These are phyloP conservation scores for Claviceps pusilla DNA, from an alignment of 2,329 filamentous ascomycete genomes.

Conservation along the genomic window DNA sequence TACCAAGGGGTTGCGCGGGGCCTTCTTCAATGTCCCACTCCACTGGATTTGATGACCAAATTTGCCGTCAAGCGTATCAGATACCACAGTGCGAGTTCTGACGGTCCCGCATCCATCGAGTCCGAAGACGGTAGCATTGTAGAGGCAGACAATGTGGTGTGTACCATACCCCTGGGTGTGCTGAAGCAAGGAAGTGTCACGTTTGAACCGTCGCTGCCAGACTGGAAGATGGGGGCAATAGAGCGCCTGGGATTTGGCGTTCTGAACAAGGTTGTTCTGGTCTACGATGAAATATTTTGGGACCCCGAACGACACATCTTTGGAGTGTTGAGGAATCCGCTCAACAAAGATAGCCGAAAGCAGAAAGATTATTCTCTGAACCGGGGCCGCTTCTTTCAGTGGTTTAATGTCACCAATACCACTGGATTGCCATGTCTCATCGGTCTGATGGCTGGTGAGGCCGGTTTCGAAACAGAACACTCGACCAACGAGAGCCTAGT, in stretches of 20 bases:
- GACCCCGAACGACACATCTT: slow-evolving; percentile 83
- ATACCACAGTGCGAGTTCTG: slow-evolving; percentile 38
- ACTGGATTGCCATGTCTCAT: slow-evolving; percentile 78
- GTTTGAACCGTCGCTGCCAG: slow-evolving; percentile 84
- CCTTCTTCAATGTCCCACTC: slow-evolving; percentile 59
- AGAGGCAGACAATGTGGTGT: slow-evolving; percentile 79
- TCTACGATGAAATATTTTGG: slow-evolving; percentile 86
- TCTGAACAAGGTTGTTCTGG: slow-evolving; percentile 86
- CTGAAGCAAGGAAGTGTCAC: slow-evolving; percentile 66
- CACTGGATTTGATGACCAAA: slow-evolving; percentile 62
- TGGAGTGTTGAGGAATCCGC: slow-evolving; percentile 67
- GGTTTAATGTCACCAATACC: slow-evolving; percentile 89
- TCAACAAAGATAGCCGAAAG: slow-evolving; percentile 52
- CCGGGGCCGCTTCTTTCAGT: slow-evolving; percentile 89
- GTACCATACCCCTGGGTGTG: slow-evolving; percentile 80
- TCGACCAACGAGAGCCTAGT: slow-evolving; percentile 63
- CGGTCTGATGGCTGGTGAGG: slow-evolving; percentile 89
- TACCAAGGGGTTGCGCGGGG: slow-evolving; percentile 90
- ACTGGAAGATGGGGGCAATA: slow-evolving; percentile 72
- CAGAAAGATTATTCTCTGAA: slow-evolving; percentile 66
- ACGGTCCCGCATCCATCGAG: slow-evolving; percentile 44
- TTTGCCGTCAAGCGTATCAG: slow-evolving; percentile 57
- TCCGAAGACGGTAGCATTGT: slow-evolving; percentile 65
- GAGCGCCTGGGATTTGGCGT: slow-evolving; percentile 79
- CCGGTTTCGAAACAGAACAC: slow-evolving; percentile 74